Evolutionary conservation across 192 early-diverging fungal genomes (phyloP).

Genomic region (Diversispora epigaea): DNA sequence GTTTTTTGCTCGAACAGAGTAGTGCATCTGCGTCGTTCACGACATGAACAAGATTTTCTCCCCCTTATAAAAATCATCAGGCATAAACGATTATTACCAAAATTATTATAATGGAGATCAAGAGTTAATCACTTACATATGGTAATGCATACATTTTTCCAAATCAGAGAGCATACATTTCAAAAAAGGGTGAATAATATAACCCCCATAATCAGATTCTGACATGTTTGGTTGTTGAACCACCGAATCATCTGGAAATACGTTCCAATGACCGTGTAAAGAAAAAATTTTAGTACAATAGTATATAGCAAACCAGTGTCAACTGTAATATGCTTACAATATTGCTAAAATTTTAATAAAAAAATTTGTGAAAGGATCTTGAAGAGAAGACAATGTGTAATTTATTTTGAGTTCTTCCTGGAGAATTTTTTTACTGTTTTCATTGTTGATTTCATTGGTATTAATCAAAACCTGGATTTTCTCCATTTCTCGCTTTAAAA

Average conservation of each 20-base stretch:
- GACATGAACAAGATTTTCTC: constrained; percentile 1
- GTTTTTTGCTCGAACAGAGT: constrained; percentile 23
- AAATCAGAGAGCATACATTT: background rate
- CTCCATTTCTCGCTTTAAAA: background rate
- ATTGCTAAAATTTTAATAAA: constrained; percentile 16
- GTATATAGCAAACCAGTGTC: background rate
- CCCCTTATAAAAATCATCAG: background rate
- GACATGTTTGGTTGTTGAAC: constrained; percentile 20
- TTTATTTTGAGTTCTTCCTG: constrained; percentile 1
- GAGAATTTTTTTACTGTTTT: background rate
- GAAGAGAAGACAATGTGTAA: background rate
- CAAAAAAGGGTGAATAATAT: constrained; percentile 11
- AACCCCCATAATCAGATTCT: constrained; percentile 14
- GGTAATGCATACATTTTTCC: constrained; percentile 1
- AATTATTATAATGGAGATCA: background rate
- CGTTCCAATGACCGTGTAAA: background rate
- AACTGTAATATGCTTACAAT: constrained; percentile 19
- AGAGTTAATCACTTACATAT: constrained; percentile 2
- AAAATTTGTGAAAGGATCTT: constrained; percentile 14
- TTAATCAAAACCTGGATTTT: background rate
- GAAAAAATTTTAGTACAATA: constrained; percentile 9
- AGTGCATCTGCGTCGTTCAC: background rate
- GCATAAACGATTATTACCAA: background rate
- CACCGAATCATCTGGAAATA: constrained; percentile 1
- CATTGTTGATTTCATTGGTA: background rate